These are phyloP conservation scores for Aspergillus brasiliensis DNA, from an alignment of 2,329 filamentous ascomycete species.

Conservation along the genomic window DNA sequence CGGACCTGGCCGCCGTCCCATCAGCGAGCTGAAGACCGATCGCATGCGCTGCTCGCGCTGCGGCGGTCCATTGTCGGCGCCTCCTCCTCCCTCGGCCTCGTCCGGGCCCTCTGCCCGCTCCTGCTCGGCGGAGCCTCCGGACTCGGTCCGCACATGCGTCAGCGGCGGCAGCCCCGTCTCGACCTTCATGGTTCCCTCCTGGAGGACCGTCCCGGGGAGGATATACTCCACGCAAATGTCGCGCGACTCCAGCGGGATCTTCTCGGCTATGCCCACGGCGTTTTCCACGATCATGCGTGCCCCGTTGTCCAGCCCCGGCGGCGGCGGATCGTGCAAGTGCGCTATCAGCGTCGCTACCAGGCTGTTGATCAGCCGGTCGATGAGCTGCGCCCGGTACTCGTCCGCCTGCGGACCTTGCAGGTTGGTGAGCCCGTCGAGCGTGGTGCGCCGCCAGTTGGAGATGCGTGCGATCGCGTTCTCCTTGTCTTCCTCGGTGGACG, in stretches of 20 bases:
- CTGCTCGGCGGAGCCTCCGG: conserved; percentile 20
- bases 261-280: conserved; percentile 79
- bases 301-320: conserved; percentile 80
- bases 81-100: conserved; percentile 21
- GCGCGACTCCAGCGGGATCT: conserved; percentile 85
- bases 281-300: conserved; percentile 92
- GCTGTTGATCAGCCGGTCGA: conserved; percentile 67
- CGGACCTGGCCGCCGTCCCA: conserved; percentile 26
- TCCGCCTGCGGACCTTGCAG: conserved; percentile 67
- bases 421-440: conserved; percentile 83
- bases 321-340: conserved; percentile 74
- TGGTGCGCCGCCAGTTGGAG: conserved; percentile 90
- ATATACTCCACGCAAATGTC: conserved; percentile 89
- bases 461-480: conserved; percentile 86
- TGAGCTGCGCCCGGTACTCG: conserved; percentile 69
- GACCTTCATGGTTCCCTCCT: conserved; percentile 78
- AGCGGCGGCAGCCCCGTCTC: conserved; percentile 69
- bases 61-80: conserved; percentile 16
- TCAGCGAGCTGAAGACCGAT: conserved; percentile 46
- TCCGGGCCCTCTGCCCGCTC: conserved; percentile 9
- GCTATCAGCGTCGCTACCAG: conserved; percentile 71
- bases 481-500: conserved; percentile 80
- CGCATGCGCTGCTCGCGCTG: conserved; percentile 31
- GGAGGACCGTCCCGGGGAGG: conserved; percentile 70
- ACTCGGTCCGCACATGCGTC: conserved; percentile 14